Evolutionary conservation across 148 eudicot genomes (phyloP).

Genomic region (Linanthus parryae): DNA sequence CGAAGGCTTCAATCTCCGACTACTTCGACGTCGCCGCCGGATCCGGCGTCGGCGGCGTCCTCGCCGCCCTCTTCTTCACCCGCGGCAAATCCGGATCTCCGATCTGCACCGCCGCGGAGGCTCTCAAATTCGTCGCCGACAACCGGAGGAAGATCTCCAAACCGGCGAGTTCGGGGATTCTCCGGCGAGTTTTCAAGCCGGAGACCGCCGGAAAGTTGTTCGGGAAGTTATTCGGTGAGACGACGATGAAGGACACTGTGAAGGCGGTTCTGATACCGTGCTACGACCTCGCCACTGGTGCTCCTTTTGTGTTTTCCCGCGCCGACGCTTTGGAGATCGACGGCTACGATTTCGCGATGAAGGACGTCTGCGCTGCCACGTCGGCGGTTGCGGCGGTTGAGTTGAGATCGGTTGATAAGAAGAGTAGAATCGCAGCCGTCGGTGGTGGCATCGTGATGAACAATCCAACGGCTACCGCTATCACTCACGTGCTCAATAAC

Average conservation of each 20-base stretch:
- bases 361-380: constrained; percentile 35
- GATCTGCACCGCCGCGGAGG: constrained; percentile 22
- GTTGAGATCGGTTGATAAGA: constrained; percentile 29
- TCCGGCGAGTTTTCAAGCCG: constrained; percentile 5
- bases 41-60: constrained; percentile 29
- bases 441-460: constrained; percentile 43
- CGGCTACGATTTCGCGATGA: constrained; percentile 33
- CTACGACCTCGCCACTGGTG: constrained; percentile 25
- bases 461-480: constrained; percentile 43
- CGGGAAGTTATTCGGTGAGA: constrained; percentile 20
- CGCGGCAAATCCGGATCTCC: constrained; percentile 14
- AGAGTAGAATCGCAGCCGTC: constrained; percentile 24
- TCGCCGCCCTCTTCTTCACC: constrained; percentile 28
- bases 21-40: constrained; percentile 35
- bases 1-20: constrained; percentile 23
- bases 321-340: constrained; percentile 43
- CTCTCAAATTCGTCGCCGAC: constrained; percentile 13
- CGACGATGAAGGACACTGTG: constrained; percentile 31
- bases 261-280: constrained; percentile 43
- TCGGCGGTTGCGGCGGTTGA: constrained; percentile 12
- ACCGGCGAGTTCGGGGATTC: constrained; percentile 3
- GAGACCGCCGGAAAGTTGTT: constrained; percentile 12
- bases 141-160: constrained; percentile 5
- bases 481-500: constrained; percentile 41
- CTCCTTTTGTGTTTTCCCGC: constrained; percentile 37